These are phyloP conservation scores for Acorus calamus DNA, from an alignment of 106 monocot genomes.

Conservation along the genomic window DNA sequence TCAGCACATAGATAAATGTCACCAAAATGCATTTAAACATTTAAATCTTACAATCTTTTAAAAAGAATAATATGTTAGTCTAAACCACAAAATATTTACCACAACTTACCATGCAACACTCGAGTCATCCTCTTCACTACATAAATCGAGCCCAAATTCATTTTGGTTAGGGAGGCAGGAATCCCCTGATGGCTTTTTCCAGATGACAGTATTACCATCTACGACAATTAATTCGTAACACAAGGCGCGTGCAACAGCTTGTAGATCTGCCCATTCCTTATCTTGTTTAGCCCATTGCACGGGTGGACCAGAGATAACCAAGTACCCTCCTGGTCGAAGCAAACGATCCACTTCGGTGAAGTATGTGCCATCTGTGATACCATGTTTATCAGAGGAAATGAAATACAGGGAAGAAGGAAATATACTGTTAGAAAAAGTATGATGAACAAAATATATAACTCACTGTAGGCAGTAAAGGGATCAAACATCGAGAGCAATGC, in stretches of 20 bases:
- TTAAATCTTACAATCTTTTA: not conserved
- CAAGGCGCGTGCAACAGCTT: constrained; percentile 43
- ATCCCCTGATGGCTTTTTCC: constrained; percentile 63
- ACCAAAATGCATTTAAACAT: not conserved
- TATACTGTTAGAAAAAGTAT: too few relatives aligned
- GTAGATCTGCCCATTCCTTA: constrained; percentile 91
- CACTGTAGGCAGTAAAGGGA: constrained; percentile 85
- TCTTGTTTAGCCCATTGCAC: constrained; percentile 87
- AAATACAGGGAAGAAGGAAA: not conserved
- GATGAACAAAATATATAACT: constrained; percentile 9
- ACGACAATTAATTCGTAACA: constrained; percentile 85
- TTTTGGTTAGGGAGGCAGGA: constrained; percentile 54
- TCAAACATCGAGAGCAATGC: constrained; percentile 96
- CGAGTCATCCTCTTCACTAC: constrained; percentile 54
- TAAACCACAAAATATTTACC: not conserved
- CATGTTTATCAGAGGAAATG: not conserved
- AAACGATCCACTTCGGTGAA: constrained; percentile 80
- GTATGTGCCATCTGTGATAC: constrained; percentile 81
- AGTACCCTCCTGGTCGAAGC: constrained; percentile 81
- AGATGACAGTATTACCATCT: constrained; percentile 84
- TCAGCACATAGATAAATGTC: too few relatives aligned
- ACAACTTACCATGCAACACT: constrained; percentile 70
- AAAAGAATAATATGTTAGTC: not conserved
- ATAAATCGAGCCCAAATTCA: constrained; percentile 49
- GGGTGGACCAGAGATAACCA: constrained; percentile 97